phyloP scores from a whole-genome alignment of 2,329 filamentous ascomycete species.

The Alternaria alternata region DNA sequence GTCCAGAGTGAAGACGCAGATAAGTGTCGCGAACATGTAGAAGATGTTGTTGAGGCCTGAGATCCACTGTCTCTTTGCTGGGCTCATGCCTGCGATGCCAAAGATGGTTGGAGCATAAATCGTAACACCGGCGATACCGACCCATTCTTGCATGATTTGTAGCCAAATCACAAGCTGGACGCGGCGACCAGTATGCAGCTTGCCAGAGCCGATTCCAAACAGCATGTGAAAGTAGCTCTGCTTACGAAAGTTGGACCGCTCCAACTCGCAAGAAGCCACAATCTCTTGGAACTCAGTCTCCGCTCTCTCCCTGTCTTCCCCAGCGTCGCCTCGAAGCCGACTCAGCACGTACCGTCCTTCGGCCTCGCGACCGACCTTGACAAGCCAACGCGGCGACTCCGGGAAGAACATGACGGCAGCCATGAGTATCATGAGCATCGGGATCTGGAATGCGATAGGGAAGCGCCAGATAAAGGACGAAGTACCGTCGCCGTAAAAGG shows the following conservation, averaged over 20 bases:
- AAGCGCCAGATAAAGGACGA: slow-evolving; percentile 72
- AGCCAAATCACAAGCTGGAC: slow-evolving; percentile 76
- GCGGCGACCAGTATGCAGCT: slow-evolving; percentile 71
- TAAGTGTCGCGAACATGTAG: slow-evolving; percentile 70
- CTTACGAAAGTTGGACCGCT: slow-evolving; percentile 57
- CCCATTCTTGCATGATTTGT: slow-evolving; percentile 74
- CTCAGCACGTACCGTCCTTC: slow-evolving; percentile 72
- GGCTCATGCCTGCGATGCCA: slow-evolving; percentile 70
- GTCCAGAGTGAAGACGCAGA: slow-evolving; percentile 75
- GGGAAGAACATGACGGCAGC: slow-evolving; percentile 70
- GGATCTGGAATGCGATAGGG: slow-evolving; percentile 74
- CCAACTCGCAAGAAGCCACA: slow-evolving; percentile 67
- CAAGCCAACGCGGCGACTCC: slow-evolving; percentile 73
- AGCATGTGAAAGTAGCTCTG: slow-evolving; percentile 72
- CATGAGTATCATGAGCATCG: slow-evolving; percentile 68
- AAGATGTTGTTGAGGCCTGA: slow-evolving; percentile 60
- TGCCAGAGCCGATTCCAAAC: slow-evolving; percentile 69
- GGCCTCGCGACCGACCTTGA: slow-evolving; percentile 70
- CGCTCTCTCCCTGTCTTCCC: slow-evolving; percentile 57
- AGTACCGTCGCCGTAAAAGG: slow-evolving; percentile 66
- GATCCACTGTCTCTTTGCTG: slow-evolving; percentile 55
- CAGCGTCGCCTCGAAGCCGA: slow-evolving; percentile 67
- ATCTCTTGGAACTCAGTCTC: slow-evolving; percentile 70
- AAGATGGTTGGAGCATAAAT: slow-evolving; percentile 66
- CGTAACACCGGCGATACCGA: slow-evolving; percentile 65